Evolutionary conservation across 306 rosid species (phyloP).

Genomic region (Macrotyloma uniflorum): DNA sequence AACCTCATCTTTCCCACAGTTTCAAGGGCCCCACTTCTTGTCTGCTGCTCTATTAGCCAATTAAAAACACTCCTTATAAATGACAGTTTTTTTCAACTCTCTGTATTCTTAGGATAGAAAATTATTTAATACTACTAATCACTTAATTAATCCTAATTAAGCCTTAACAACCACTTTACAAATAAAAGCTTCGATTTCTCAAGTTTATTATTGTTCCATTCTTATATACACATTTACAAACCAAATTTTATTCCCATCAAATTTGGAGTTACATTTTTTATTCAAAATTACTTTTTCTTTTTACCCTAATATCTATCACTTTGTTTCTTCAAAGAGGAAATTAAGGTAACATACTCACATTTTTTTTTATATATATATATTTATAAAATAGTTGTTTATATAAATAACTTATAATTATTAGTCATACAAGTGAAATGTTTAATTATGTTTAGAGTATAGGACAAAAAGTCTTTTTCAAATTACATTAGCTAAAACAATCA

Average conservation of each 20-base stretch:
- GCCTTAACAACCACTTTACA: slow-evolving; percentile 31
- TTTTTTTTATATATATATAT: no score
- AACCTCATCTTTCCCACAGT: slow-evolving; percentile 46
- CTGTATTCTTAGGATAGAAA: neutral
- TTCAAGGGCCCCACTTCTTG: slow-evolving; percentile 51
- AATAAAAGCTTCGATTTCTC: slow-evolving; percentile 35
- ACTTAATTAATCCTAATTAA: slow-evolving; percentile 27
- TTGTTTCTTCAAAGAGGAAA: no score
- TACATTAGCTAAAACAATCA: no score
- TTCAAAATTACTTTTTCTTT: no score
- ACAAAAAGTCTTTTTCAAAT: no score
- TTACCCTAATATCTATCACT: no score
- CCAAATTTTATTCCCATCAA: neutral
- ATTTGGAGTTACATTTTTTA: no score
- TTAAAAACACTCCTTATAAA: slow-evolving; percentile 37
- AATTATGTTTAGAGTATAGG: no score
- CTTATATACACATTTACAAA: neutral
- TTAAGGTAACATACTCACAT: no score
- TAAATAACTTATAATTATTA: no score
- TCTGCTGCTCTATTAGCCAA: slow-evolving; percentile 48
- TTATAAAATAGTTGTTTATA: no score
- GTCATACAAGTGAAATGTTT: no score
- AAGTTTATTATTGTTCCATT: slow-evolving; percentile 46
- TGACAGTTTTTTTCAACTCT: slow-evolving; percentile 3
- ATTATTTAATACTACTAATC: neutral